Base-by-base conservation (phyloP, 345 rosid genomes). In the Leavenworthia alabamica region DNA sequence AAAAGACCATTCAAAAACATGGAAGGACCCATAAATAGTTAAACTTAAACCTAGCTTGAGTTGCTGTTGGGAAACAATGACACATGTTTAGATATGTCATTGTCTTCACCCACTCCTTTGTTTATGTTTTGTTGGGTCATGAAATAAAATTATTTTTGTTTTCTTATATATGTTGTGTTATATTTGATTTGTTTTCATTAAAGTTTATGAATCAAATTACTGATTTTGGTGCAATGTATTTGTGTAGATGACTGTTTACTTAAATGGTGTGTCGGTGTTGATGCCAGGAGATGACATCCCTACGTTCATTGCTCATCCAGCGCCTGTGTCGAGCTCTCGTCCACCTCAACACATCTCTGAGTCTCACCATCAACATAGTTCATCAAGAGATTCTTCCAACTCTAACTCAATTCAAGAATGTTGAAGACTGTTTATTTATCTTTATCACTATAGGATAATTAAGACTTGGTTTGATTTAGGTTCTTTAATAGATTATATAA, bases 231-330 rank as follows among this genome's bases (percentile, higher is more conserved):
- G 28, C 28, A 26, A 47, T 67, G 2, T n/a, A n/a, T n/a, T n/a
- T n/a, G n/a, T 64, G 72, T 86, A 93, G 97, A 83, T 87, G 96
- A 83, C 81, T 6, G 64, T 85, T 26, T 89, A 89, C 59, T 67
- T 83, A 6, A 84, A 68, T 29, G 97, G 94, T 10, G 91, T 93
- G 52, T 93, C 97, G 0, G 99, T 93, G 5, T 45, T 93, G 74
- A 93, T 93, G 99, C 99, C 99, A 1, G 99, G 99, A 73, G 90
- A 87, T 9, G 75, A 73, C 22, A 62, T 93, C 9, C 99, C 99
- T 5, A 78, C 99, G 0, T 93, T 76, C 79, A 83, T 93, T 3
- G 97, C 88, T 1, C 86, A 78, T 48, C 97, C 88, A 27, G 94
- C 81, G 5, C 97, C 97, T 0, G 78, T 71, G 50, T 83, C n/a